Conservation (phyloP, 2,329 filamentous ascomycete species). For the Botrytis hyacinthi region DNA sequence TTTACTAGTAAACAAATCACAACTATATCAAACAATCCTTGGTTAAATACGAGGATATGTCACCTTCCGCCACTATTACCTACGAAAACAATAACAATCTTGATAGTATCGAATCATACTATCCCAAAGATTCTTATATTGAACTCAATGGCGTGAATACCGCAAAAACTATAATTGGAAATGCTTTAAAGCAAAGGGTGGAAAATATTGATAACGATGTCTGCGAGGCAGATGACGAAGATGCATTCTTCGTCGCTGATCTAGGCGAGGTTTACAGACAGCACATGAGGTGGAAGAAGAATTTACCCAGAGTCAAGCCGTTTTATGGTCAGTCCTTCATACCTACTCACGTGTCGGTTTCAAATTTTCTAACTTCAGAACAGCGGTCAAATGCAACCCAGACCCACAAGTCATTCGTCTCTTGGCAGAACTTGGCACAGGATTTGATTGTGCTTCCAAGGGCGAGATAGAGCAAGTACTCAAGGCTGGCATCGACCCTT, state of each 20-base stretch:
- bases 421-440: conserved; percentile 82
- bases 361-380: conserved; percentile 25
- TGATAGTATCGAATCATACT: conserved; percentile 35
- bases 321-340: conserved; percentile 73
- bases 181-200: conserved; percentile 83
- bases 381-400: conserved; percentile 98
- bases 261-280: conserved; percentile 98
- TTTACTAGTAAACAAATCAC: neutral
- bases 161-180: conserved; percentile 79
- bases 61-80: conserved; percentile 63
- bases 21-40: conserved; percentile 27
- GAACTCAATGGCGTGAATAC: conserved; percentile 36
- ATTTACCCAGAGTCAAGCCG: conserved; percentile 86
- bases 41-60: conserved; percentile 50
- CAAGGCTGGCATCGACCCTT: conserved; percentile 75
- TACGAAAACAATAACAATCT: conserved; percentile 43
- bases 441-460: conserved; percentile 98
- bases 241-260: conserved; percentile 97
- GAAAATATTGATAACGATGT: conserved; percentile 79
- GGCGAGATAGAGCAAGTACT: conserved; percentile 92
- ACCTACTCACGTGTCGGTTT: neutral
- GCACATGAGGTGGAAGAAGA: conserved; percentile 96
- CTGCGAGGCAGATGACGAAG: conserved; percentile 90
- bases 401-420: conserved; percentile 86
- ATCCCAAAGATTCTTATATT: conserved; percentile 33